These are phyloP conservation scores for Piedraia hortae DNA, from an alignment of 2,329 filamentous ascomycete genomes.

Conservation along the genomic window DNA sequence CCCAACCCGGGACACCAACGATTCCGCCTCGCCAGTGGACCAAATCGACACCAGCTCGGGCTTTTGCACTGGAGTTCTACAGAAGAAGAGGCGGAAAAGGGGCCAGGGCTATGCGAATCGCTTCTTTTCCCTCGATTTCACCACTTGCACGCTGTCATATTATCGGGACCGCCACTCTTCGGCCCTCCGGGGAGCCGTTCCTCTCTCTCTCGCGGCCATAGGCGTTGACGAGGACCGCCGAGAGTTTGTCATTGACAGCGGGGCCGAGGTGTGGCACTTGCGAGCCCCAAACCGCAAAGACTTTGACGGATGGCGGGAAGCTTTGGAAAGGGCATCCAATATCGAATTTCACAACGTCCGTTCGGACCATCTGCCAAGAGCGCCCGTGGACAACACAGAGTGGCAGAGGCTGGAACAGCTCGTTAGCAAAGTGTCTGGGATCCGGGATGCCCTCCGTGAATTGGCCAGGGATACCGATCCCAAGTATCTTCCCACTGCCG, in stretches of 20 bases:
- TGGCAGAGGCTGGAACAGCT: slow-evolving; percentile 71
- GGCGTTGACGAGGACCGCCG: slow-evolving; percentile 65
- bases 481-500: slow-evolving; percentile 20
- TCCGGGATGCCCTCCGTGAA: slow-evolving; percentile 62
- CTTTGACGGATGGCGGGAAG: slow-evolving; percentile 65
- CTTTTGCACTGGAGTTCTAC: slow-evolving; percentile 59
- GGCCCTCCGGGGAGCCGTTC: slow-evolving; percentile 72
- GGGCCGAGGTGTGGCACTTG: slow-evolving; percentile 89
- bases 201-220: slow-evolving; percentile 69
- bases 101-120: slow-evolving; percentile 78
- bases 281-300: slow-evolving; percentile 58
- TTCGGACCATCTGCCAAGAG: slow-evolving; percentile 5
- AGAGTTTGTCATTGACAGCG: slow-evolving; percentile 90
- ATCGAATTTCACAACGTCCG: slow-evolving; percentile 3
- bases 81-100: slow-evolving; percentile 77
- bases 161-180: slow-evolving; percentile 88
- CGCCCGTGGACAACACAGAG: slow-evolving; percentile 41
- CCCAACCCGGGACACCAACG: slow-evolving; percentile 21
- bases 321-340: slow-evolving; percentile 50
- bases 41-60: slow-evolving; percentile 15
- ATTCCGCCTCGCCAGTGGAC: slow-evolving; percentile 19
- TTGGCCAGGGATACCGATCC: slow-evolving; percentile 63
- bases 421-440: slow-evolving; percentile 63
- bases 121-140: slow-evolving; percentile 91
- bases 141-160: slow-evolving; percentile 81